Percentiles rank a stretch among this genome's conserved stretches.
phyloP scores from a whole-genome alignment of 139 green algal genomes.

The Chlorella vulgaris region DNA sequence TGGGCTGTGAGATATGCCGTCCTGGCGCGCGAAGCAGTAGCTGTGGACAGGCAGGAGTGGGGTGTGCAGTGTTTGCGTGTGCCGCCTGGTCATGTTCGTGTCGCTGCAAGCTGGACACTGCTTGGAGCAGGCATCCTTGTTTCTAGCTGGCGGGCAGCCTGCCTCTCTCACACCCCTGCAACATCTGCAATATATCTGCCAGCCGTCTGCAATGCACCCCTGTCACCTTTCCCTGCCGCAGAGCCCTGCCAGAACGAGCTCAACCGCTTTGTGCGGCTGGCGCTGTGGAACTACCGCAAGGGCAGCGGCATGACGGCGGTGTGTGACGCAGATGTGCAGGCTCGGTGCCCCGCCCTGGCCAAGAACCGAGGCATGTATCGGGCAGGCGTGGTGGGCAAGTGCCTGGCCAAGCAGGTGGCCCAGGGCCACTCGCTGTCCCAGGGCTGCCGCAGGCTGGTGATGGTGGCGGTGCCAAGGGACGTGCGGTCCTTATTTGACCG shows the following conservation, averaged over 20 bases:
- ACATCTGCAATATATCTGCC: too few relatives aligned
- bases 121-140: too few relatives aligned
- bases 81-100: too few relatives aligned
- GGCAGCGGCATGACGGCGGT: conserved; percentile 60
- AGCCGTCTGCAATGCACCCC: too few relatives aligned
- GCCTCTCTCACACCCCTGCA: too few relatives aligned
- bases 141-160: too few relatives aligned
- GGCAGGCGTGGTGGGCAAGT: conserved; percentile 73
- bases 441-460: conserved; percentile 69
- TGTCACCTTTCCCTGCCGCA: conserved; percentile 44
- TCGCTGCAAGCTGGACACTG: too few relatives aligned
- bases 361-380: conserved; percentile 58
- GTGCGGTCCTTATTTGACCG: conserved; percentile 14
- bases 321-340: conserved; percentile 76
- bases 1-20: too few relatives aligned
- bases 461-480: conserved; percentile 60
- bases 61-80: too few relatives aligned
- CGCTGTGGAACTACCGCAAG: conserved; percentile 79
- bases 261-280: conserved; percentile 79
- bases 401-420: conserved; percentile 70
- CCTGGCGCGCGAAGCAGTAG: too few relatives aligned
- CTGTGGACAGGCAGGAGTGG: too few relatives aligned
- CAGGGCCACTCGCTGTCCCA: conserved; percentile 25
- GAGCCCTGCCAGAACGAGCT: conserved; percentile 75
- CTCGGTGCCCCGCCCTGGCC: conserved; percentile 21